Conservation (phyloP, 202 grass and related monocot species). For the Zizania palustris region DNA sequence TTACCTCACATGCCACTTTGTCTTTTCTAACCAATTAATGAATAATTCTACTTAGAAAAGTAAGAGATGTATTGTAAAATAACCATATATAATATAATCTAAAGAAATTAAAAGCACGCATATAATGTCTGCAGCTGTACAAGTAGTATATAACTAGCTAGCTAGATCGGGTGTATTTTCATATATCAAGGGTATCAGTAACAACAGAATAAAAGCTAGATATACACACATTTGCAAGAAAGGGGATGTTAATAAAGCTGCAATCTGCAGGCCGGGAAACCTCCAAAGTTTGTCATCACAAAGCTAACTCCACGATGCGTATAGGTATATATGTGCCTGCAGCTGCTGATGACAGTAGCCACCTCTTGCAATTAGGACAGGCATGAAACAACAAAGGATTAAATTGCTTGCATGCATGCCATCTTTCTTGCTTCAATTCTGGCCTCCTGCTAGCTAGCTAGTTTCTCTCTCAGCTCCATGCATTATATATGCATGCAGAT, state of each 20-base stretch:
- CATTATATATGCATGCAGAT: not conserved
- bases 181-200: too few relatives aligned
- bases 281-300: conserved; percentile 54
- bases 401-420: conserved; percentile 16
- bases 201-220: too few relatives aligned
- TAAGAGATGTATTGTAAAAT: too few relatives aligned
- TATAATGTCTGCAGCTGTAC: too few relatives aligned
- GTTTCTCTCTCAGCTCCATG: conserved; percentile 4
- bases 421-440: conserved; percentile 2
- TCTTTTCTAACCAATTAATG: too few relatives aligned
- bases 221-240: too few relatives aligned
- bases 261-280: conserved; percentile 43
- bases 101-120: too few relatives aligned
- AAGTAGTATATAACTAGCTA: too few relatives aligned
- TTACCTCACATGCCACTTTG: too few relatives aligned
- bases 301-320: conserved; percentile 36
- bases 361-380: conserved; percentile 43
- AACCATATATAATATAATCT: too few relatives aligned
- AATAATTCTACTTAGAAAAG: too few relatives aligned
- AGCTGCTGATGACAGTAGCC: not conserved
- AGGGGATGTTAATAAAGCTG: conserved; percentile 45
- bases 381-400: conserved; percentile 46
- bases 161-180: too few relatives aligned
- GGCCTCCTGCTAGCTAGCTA: not conserved
- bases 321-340: conserved; percentile 33